A percentile compares a stretch with the other conserved stretches of the same genome.
phyloP scores from a whole-genome alignment of 208 protist species.

The Vickermania spadyakhi region DNA sequence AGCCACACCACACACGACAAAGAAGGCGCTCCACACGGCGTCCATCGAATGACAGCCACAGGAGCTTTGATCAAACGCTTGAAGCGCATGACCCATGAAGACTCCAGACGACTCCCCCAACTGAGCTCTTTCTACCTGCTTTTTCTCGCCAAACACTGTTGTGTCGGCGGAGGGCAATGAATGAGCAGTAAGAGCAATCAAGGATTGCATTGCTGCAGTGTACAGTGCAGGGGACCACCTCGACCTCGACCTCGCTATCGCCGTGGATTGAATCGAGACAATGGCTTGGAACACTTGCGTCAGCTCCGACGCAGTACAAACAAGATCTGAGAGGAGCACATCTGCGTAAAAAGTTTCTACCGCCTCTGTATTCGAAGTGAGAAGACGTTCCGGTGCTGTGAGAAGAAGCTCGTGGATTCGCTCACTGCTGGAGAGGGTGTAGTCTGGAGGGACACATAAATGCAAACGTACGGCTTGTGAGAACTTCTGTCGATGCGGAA shows the following conservation, averaged over 20 bases:
- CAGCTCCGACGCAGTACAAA: not conserved
- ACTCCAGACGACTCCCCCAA: not conserved
- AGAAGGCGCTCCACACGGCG: conserved; percentile 46
- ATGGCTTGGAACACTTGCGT: not conserved
- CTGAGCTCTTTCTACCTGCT: not conserved
- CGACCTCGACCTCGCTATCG: not conserved
- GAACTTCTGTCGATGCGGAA: not conserved
- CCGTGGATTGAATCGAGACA: not conserved
- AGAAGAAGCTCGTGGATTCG: too few species aligned
- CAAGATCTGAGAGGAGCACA: not conserved
- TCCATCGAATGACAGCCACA: conserved; percentile 5
- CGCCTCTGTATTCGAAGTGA: not conserved
- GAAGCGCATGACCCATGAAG: not conserved
- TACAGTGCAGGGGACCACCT: not conserved
- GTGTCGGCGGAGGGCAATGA: not conserved
- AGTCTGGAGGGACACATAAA: too few species aligned
- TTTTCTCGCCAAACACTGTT: not conserved
- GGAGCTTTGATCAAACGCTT: not conserved
- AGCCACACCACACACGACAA: conserved; percentile 32
- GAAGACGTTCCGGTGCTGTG: not conserved
- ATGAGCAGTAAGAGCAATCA: not conserved
- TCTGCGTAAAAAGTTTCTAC: not conserved
- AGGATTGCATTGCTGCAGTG: not conserved
- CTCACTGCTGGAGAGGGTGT: not conserved
- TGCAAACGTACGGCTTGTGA: not conserved